phyloP scores from a whole-genome alignment of 2,329 filamentous ascomycete species.

The Chaetoscypha palmicola region DNA sequence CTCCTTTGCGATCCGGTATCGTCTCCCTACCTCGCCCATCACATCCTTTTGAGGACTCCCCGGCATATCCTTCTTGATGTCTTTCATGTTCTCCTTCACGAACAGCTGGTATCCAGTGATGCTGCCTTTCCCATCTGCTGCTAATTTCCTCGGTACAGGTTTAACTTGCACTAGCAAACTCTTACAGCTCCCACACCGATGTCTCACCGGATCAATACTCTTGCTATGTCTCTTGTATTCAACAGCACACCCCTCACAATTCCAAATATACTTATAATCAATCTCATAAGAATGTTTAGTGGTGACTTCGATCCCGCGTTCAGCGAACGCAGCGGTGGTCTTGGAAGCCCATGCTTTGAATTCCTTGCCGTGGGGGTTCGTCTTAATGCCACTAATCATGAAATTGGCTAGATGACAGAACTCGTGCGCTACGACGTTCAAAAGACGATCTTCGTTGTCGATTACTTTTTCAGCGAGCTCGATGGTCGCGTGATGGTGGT shows the following conservation, averaged over 20 bases:
- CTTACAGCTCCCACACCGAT: slow-evolving; percentile 74
- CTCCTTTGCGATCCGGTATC: slow-evolving; percentile 52
- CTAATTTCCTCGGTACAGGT: slow-evolving; percentile 56
- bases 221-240: slow-evolving; percentile 81
- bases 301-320: slow-evolving; percentile 67
- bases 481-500: slow-evolving; percentile 64
- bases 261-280: slow-evolving; percentile 87
- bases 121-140: slow-evolving; percentile 16
- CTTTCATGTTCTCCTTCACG: slow-evolving; percentile 61
- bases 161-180: slow-evolving; percentile 67
- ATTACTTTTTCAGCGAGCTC: slow-evolving; percentile 88
- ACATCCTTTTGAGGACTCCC: slow-evolving; percentile 57
- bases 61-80: slow-evolving; percentile 46
- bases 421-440: slow-evolving; percentile 93
- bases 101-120: slow-evolving; percentile 48
- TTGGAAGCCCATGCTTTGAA: slow-evolving; percentile 70
- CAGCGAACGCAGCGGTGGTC: slow-evolving; percentile 49
- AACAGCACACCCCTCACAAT: slow-evolving; percentile 59
- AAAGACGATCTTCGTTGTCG: slow-evolving; percentile 64
- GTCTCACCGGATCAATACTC: slow-evolving; percentile 66
- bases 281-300: slow-evolving; percentile 89
- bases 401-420: slow-evolving; percentile 93
- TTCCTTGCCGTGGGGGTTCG: slow-evolving; percentile 73
- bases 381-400: slow-evolving; percentile 70
- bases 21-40: slow-evolving; percentile 59